These are phyloP conservation scores for Dryadomyces quercus-mongolicae DNA, from an alignment of 2,329 filamentous ascomycete species.

Conservation along the genomic window DNA sequence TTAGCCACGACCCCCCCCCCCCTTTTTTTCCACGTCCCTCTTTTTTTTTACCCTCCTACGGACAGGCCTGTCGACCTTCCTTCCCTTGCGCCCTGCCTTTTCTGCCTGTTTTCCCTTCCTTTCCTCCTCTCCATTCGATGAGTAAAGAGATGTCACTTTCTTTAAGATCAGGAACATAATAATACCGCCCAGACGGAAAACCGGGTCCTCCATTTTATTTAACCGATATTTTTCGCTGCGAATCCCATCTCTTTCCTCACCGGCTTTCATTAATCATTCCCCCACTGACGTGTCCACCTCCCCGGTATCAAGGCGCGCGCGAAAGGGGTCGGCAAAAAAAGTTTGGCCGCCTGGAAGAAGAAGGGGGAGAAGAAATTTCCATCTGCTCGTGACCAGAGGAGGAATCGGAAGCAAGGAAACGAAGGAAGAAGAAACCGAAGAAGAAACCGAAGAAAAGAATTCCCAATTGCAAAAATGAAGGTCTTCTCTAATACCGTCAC, in stretches of 20 bases:
- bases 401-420: neutral
- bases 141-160: too few relatives aligned
- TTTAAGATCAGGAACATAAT: neutral
- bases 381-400: neutral
- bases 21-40: neutral
- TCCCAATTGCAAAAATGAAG: constrained; percentile 53
- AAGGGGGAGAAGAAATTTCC: too few relatives aligned
- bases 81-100: neutral
- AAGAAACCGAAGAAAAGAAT: neutral
- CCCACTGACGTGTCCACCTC: neutral
- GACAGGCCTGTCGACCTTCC: neutral
- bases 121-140: neutral
- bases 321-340: too few relatives aligned
- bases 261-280: neutral
- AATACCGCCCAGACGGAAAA: neutral
- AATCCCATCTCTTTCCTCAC: neutral
- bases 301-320: neutral
- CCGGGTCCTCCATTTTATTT: neutral
- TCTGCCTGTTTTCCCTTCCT: neutral
- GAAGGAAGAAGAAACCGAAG: neutral
- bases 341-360: too few relatives aligned
- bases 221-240: neutral
- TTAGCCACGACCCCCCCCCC: neutral
- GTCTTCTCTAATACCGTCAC: constrained; percentile 84
- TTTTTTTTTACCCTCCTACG: neutral